A percentile compares a stretch with the other conserved stretches of the same genome.
phyloP scores from a whole-genome alignment of 2,329 filamentous ascomycete species.

The Lojkania enalia region DNA sequence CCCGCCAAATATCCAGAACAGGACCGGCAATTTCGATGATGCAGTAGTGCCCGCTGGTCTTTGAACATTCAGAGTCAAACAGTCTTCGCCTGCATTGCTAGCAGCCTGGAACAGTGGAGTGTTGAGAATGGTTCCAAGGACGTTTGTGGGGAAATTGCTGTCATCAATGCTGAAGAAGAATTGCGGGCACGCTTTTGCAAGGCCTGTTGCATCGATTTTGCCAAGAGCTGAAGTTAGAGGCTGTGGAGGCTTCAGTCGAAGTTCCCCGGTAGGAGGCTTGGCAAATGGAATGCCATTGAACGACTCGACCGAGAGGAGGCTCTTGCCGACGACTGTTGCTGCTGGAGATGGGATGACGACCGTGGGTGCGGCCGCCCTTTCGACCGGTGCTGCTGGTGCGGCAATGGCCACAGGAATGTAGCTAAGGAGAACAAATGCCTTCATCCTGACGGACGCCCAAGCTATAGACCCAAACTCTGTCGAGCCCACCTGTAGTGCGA shows the following conservation, averaged over 20 bases:
- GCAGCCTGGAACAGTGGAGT: conserved; percentile 45
- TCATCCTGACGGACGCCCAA: conserved; percentile 29
- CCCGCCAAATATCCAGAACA: conserved; percentile 56
- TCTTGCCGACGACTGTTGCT: conserved; percentile 60
- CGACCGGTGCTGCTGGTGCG: conserved; percentile 42
- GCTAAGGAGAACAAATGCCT: conserved; percentile 23
- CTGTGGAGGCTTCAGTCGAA: conserved; percentile 71
- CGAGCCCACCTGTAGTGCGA: too few species aligned
- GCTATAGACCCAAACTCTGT: too few species aligned
- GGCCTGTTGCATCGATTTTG: conserved; percentile 62
- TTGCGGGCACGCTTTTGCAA: conserved; percentile 70
- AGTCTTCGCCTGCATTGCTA: conserved; percentile 48
- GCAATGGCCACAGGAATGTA: conserved; percentile 35
- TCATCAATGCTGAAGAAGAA: conserved; percentile 62
- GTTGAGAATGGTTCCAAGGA: conserved; percentile 45
- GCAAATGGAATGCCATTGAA: conserved; percentile 79
- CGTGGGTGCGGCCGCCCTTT: conserved; percentile 54
- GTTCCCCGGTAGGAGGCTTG: conserved; percentile 65
- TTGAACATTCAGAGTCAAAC: conserved; percentile 49
- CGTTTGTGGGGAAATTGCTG: conserved; percentile 37
- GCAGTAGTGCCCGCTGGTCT: conserved; percentile 44
- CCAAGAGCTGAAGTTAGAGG: conserved; percentile 61
- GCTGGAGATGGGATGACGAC: conserved; percentile 56
- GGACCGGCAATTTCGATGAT: conserved; percentile 48
- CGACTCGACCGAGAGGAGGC: conserved; percentile 59